phyloP scores from a whole-genome alignment of 306 rosid species.

The Calophaca sinica region DNA sequence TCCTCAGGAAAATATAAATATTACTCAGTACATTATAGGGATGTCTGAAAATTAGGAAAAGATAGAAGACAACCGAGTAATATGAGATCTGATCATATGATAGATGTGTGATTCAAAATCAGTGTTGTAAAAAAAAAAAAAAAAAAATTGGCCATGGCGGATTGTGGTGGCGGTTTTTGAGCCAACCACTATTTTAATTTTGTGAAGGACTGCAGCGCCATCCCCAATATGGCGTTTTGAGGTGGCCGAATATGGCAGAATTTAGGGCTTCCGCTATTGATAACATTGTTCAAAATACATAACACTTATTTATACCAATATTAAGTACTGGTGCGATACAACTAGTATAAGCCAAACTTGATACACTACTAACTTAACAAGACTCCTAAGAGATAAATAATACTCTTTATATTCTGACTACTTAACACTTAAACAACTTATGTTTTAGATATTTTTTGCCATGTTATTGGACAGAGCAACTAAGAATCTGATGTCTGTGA shows the following conservation, averaged over 20 bases:
- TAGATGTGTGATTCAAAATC: slow-evolving; percentile 1
- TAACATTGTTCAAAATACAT: slow-evolving; percentile 10
- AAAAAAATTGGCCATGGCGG: too few species aligned
- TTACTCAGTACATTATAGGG: slow-evolving; percentile 1
- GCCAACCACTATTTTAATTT: too few species aligned
- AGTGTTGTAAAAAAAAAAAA: too few species aligned
- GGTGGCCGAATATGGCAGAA: too few species aligned
- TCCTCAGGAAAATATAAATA: slow-evolving; percentile 8
- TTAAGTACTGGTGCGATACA: not conserved
- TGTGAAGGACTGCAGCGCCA: too few species aligned
- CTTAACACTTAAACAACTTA: not conserved
- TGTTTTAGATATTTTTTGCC: not conserved
- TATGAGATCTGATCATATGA: slow-evolving; percentile 30
- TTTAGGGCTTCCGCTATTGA: too few species aligned
- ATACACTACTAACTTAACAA: not conserved
- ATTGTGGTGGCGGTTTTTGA: too few species aligned
- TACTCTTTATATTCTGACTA: not conserved
- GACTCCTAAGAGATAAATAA: not conserved
- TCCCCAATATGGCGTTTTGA: too few species aligned
- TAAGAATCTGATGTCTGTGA: not conserved
- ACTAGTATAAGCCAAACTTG: not conserved
- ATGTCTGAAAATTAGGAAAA: slow-evolving; percentile 12
- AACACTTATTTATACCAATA: not conserved
- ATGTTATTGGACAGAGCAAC: slow-evolving; percentile 15
- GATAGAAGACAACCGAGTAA: slow-evolving; percentile 3